A percentile compares a stretch with the other conserved stretches of the same genome.
Evolutionary conservation across 768 basidiomycete species (phyloP).

Genomic region (Amanita rubescens): DNA sequence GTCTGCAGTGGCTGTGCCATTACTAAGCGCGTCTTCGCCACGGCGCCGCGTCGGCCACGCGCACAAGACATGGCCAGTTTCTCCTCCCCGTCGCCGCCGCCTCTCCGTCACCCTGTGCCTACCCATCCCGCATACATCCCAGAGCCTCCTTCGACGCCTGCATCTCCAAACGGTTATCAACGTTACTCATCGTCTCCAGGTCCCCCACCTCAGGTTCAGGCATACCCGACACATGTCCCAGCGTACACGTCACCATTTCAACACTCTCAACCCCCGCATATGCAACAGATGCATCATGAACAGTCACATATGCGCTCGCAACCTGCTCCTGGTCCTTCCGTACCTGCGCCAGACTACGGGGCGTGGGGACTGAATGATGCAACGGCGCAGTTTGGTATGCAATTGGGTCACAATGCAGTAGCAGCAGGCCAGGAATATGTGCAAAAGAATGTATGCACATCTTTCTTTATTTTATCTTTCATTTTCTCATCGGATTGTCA

Average conservation of each 20-base stretch:
- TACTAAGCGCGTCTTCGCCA: background rate
- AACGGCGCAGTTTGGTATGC: constrained; percentile 94
- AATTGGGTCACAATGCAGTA: constrained; percentile 86
- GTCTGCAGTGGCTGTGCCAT: too few relatives aligned
- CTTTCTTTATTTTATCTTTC: constrained; percentile 1
- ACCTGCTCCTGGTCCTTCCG: constrained; percentile 22
- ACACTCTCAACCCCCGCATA: constrained; percentile 32
- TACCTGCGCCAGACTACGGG: constrained; percentile 41
- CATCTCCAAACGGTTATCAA: constrained; percentile 69
- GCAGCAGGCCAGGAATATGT: constrained; percentile 94
- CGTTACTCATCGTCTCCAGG: constrained; percentile 59
- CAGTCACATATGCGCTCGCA: constrained; percentile 26
- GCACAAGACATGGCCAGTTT: constrained; percentile 20
- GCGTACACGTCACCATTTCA: constrained; percentile 44
- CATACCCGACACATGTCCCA: constrained; percentile 33
- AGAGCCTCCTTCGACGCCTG: constrained; percentile 71
- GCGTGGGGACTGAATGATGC: constrained; percentile 88
- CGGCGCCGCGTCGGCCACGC: background rate
- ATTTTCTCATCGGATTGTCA: constrained; percentile 9
- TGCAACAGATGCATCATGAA: constrained; percentile 24
- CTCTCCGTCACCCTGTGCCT: constrained; percentile 81
- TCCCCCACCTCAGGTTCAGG: constrained; percentile 23
- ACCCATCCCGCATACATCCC: constrained; percentile 84
- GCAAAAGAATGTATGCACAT: constrained; percentile 73
- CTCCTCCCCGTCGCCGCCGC: constrained; percentile 56